Evolutionary conservation across 2,329 filamentous ascomycete genomes (phyloP), one percentile per base, ranked within the genome.

Genomic region (Colletotrichum sp.): DNA sequence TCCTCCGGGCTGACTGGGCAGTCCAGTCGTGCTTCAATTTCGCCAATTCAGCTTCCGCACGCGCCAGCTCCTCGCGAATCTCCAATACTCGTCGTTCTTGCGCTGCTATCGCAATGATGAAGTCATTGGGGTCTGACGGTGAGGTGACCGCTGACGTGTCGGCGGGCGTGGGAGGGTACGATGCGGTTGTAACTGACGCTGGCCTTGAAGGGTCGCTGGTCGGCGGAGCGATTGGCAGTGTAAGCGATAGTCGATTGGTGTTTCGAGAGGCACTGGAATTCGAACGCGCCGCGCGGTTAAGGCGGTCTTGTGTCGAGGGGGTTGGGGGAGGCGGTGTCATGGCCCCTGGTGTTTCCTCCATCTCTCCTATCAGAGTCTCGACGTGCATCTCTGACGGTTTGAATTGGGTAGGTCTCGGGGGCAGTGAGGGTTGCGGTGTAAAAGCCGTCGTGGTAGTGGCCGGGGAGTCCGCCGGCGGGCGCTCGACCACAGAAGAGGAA

Each of bases 31-130:
- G 93, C 88, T 98, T 99, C 77, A 99, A 88, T 57, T 88, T 90
- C 63, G 88, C 88, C 55, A 99, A 88, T 63, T 98, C 94, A 15
- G 88, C 86, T 83, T 99, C 96, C 8, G 97, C 96, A 75, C 93
- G 93, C 28, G 89, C 87, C n/a, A 99, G 88, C 84, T 99, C 96
- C 84, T 99, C 97, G 75, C 93, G 94, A 68, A 99, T 88, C 85
- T 99, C 97, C 73, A 99, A 87, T 3, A 99, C 96, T 79, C 92
- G 93, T 73, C 97, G 91, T 86, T 99, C 97, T 85, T 99, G 96
- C 16, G 95, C 93, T 60, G 97, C 97, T 80, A 99, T 94, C 73
- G 96, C 94, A 77, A 95, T 96, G 79, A 99, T 93, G 81, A 98
- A 95, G 67, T 93, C 89, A 80, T 90, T 90, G 68, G 91, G 87